These are phyloP conservation scores for Alternaria metachromatica DNA, from an alignment of 2,329 filamentous ascomycete species.

Conservation along the genomic window DNA sequence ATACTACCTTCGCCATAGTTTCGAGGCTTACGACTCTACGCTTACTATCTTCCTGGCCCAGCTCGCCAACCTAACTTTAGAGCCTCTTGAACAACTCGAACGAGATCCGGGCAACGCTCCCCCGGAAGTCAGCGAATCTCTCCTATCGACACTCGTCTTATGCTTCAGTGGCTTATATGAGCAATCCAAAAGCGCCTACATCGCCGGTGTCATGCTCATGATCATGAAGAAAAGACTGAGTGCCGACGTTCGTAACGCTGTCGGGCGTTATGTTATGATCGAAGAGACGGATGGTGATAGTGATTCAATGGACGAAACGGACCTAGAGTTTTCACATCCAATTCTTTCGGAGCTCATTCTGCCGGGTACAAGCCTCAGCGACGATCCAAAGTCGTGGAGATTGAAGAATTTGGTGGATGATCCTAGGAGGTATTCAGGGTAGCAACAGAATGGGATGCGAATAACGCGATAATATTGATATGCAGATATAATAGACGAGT, in stretches of 20 bases:
- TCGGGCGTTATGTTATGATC: not conserved
- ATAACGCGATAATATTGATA: not conserved
- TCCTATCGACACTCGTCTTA: slow-evolving; percentile 21
- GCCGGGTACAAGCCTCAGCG: not conserved
- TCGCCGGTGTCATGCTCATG: slow-evolving; percentile 4
- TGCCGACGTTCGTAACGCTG: not conserved
- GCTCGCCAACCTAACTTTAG: slow-evolving; percentile 11
- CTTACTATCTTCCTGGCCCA: slow-evolving; percentile 12
- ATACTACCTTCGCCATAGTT: slow-evolving; percentile 15
- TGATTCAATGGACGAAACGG: not conserved
- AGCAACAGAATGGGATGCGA: not conserved
- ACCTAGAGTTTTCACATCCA: not conserved
- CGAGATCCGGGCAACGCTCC: not conserved
- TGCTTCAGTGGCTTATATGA: slow-evolving; percentile 12
- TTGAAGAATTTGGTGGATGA: slow-evolving; percentile 1
- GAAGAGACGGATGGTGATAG: not conserved
- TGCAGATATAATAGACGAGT: not conserved
- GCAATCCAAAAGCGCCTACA: slow-evolving; percentile 9
- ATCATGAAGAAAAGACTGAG: slow-evolving; percentile 7
- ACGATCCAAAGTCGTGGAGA: slow-evolving; percentile 1
- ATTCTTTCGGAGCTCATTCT: slow-evolving; percentile 4
- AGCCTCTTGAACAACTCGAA: slow-evolving; percentile 3
- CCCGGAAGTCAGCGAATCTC: not conserved
- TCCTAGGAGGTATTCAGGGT: not conserved
- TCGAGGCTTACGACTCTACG: slow-evolving; percentile 7